Conservation (phyloP, 495 filamentous ascomycete species). For the Penicillium cataractarum region DNA sequence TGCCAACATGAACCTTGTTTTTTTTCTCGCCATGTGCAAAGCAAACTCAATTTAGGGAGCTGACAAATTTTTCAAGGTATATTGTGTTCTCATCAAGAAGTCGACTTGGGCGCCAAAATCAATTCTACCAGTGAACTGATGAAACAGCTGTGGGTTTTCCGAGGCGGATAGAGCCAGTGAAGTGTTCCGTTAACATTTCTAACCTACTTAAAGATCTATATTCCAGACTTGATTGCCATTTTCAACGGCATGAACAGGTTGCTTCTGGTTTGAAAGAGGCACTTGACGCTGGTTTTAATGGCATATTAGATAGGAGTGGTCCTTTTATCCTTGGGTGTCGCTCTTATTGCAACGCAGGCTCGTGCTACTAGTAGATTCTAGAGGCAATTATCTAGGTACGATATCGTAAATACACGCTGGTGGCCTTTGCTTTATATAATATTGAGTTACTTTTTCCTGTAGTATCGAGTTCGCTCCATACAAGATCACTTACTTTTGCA, state of each 20-base stretch:
- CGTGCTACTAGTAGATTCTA: too few relatives aligned
- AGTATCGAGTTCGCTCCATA: too few relatives aligned
- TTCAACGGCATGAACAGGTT: background rate
- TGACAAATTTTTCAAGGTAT: background rate
- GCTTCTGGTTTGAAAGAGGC: background rate
- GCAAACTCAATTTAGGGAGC: background rate
- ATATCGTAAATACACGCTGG: too few relatives aligned
- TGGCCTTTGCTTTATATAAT: too few relatives aligned
- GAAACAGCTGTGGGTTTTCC: background rate
- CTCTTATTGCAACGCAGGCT: too few relatives aligned
- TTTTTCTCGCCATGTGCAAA: too few relatives aligned
- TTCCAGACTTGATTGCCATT: background rate
- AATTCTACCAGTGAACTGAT: background rate
- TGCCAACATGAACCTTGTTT: too few relatives aligned
- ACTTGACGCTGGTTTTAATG: background rate
- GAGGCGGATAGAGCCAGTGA: background rate
- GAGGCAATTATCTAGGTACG: too few relatives aligned
- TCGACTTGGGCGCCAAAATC: background rate
- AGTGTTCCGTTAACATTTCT: background rate
- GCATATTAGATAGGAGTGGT: too few relatives aligned
- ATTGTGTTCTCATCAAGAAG: background rate
- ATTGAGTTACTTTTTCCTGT: too few relatives aligned
- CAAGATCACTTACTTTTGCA: too few relatives aligned
- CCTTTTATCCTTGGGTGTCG: too few relatives aligned
- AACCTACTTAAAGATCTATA: background rate